Evolutionary conservation across 768 basidiomycete genomes (phyloP), one percentile per base, ranked within the genome.

Genomic region (Psilocybe cubensis): DNA sequence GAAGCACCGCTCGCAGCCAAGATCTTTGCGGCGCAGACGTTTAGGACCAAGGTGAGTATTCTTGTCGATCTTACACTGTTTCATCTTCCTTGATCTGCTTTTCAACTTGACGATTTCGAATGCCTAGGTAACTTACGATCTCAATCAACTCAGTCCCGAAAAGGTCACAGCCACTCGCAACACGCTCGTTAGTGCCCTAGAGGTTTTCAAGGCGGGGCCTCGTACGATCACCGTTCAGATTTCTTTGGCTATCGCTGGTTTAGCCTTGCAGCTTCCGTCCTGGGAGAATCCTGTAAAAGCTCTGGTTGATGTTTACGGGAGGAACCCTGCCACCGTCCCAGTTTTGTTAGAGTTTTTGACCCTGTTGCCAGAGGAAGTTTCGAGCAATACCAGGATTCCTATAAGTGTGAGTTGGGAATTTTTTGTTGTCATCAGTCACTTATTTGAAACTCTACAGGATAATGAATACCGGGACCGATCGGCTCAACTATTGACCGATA

Each of bases 1-100:
- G 89, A 94, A 64, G 86, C 85, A 3, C 91, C 93, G 2, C 70
- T 78, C 28, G 83, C 92, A 52, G 92, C 93, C 35, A 92, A 94
- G 71, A 74, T 97, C 51, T 98, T 99, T 68, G 96, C 95, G 8
- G 95, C 96, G 0, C 97, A 99, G 74, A 98, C 97, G 0, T 92
- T 99, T 70, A 82, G 96, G 70, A 81, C 91, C 47, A 99, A 99
- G 83, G 97, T 93, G 59, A 63, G 87, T 76, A 42, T 48, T 54
- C 28, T 27, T 23, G 44, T 43, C 35, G 41, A 33, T 44, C 55
- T 33, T 28, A 57, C 49, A 31, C 60, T 47, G 54, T 64, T 51
- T 47, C 54, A 50, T 54, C 45, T 60, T 54, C 54, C 63, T 66
- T 67, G 67, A 69, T 73, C 55, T 68, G n/a, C n/a, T 70, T 66